Conservation (phyloP, 768 basidiomycete species). For the Leccinum barrowsii region DNA sequence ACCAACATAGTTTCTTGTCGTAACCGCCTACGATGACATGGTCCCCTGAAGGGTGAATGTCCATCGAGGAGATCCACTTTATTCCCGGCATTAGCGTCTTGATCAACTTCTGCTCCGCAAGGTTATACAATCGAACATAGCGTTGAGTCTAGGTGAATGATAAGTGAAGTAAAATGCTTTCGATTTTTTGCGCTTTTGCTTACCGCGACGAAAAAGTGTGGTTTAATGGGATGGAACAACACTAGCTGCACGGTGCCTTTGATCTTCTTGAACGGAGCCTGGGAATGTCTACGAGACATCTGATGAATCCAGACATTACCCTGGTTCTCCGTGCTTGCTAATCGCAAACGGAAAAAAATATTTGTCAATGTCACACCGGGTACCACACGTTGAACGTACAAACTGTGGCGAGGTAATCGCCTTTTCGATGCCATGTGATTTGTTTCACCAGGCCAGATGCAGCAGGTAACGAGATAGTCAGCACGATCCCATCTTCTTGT, state of each 20-base stretch:
- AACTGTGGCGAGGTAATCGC: conserved; percentile 94
- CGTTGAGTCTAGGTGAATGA: conserved; percentile 74
- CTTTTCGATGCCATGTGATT: conserved; percentile 87
- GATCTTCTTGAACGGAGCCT: conserved; percentile 96
- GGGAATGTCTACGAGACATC: conserved; percentile 87
- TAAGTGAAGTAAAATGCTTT: conserved; percentile 11
- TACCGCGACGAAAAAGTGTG: conserved; percentile 97
- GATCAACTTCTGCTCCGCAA: conserved; percentile 87
- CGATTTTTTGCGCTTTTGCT: conserved; percentile 31
- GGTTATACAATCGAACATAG: conserved; percentile 92
- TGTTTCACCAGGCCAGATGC: conserved; percentile 74
- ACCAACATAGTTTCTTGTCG: conserved; percentile 98
- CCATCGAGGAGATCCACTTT: conserved; percentile 96
- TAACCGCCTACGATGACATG: conserved; percentile 97
- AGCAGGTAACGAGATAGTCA: conserved; percentile 59
- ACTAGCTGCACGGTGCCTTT: conserved; percentile 89
- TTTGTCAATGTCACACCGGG: conserved; percentile 7
- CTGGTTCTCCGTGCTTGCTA: conserved; percentile 66
- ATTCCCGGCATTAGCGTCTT: conserved; percentile 96
- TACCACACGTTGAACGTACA: conserved; percentile 54
- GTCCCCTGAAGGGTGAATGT: conserved; percentile 93
- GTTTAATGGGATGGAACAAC: conserved; percentile 90
- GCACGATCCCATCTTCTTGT: conserved; percentile 51
- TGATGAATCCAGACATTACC: conserved; percentile 96
- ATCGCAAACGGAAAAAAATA: conserved; percentile 7